A percentile compares a stretch with the other conserved stretches of the same genome.
These are phyloP conservation scores for Plasmodium reichenowi DNA, from an alignment of 169 alveolate genomes.

Conservation along the genomic window DNA sequence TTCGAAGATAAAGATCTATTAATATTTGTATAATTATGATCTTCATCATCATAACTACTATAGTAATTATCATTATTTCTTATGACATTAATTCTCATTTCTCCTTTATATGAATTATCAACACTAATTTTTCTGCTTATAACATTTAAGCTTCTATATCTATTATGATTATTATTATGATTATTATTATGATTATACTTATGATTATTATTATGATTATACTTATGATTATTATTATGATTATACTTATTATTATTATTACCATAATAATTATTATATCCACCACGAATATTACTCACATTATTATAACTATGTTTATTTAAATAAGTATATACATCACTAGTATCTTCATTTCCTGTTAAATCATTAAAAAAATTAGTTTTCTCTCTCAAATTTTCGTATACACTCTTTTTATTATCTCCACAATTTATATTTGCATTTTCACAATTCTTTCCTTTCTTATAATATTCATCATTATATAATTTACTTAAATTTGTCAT, in stretches of 20 bases:
- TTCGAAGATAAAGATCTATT: slow-evolving; percentile 35
- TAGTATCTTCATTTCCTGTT: slow-evolving; percentile 24
- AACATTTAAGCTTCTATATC: slow-evolving; percentile 12
- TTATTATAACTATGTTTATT: slow-evolving; percentile 7
- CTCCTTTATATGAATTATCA: slow-evolving; percentile 19
- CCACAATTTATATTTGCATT: neutral
- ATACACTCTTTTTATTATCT: neutral
- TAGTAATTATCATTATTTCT: slow-evolving; percentile 48
- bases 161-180: neutral
- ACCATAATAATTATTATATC: slow-evolving; percentile 4
- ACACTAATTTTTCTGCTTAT: slow-evolving; percentile 1
- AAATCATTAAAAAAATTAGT: slow-evolving; percentile 9
- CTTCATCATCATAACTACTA: slow-evolving; percentile 73
- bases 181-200: slow-evolving; percentile 17
- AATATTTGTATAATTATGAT: slow-evolving; percentile 12
- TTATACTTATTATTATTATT: slow-evolving; percentile 25
- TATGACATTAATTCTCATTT: slow-evolving; percentile 53
- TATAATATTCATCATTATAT: too few species aligned
- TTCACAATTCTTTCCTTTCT: neutral
- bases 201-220: slow-evolving; percentile 9
- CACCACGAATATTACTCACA: neutral
- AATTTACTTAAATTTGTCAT: too few species aligned
- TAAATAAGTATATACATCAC: slow-evolving; percentile 32
- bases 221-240: slow-evolving; percentile 3
- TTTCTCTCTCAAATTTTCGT: slow-evolving; percentile 10